A percentile compares a stretch with the other conserved stretches of the same genome.
Conservation (phyloP, 805 yeast species). For the Candida saitoana region DNA sequence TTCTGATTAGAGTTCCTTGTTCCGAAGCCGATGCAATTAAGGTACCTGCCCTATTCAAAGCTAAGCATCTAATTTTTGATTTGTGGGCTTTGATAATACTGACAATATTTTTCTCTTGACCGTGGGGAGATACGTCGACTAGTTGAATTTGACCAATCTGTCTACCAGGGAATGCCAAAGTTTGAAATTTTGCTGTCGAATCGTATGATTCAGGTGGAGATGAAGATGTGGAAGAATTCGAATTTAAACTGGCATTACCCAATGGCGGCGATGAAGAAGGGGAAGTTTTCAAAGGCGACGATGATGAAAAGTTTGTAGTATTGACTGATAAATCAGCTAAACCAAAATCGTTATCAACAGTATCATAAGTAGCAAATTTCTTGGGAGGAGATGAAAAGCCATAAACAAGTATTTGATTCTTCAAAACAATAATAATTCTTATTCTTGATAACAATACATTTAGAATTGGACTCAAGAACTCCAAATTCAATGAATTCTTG, state of each 20-base stretch:
- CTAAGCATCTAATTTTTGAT: constrained; percentile 56
- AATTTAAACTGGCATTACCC: not conserved
- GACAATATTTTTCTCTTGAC: constrained; percentile 59
- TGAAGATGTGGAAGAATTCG: constrained; percentile 5
- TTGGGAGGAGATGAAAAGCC: constrained; percentile 80
- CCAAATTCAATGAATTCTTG: constrained; percentile 66
- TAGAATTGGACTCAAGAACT: constrained; percentile 71
- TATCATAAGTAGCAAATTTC: constrained; percentile 59
- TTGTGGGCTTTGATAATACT: constrained; percentile 77
- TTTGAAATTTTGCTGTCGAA: constrained; percentile 33
- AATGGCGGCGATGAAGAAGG: not conserved
- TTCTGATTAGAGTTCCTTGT: constrained; percentile 74
- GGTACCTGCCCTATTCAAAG: constrained; percentile 59
- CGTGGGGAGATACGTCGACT: constrained; percentile 65
- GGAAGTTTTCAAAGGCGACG: constrained; percentile 6
- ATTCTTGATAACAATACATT: constrained; percentile 73
- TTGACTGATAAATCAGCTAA: constrained; percentile 52
- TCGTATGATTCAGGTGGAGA: constrained; percentile 6
- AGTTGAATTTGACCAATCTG: constrained; percentile 75
- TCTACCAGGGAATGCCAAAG: constrained; percentile 75
- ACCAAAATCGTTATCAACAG: constrained; percentile 59
- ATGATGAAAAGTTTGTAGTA: constrained; percentile 12
- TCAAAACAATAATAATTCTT: constrained; percentile 68
- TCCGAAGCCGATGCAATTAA: constrained; percentile 78
- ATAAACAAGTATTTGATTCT: constrained; percentile 65